These are phyloP conservation scores for Aegle marmelos DNA, from an alignment of 345 rosid genomes.

Conservation along the genomic window DNA sequence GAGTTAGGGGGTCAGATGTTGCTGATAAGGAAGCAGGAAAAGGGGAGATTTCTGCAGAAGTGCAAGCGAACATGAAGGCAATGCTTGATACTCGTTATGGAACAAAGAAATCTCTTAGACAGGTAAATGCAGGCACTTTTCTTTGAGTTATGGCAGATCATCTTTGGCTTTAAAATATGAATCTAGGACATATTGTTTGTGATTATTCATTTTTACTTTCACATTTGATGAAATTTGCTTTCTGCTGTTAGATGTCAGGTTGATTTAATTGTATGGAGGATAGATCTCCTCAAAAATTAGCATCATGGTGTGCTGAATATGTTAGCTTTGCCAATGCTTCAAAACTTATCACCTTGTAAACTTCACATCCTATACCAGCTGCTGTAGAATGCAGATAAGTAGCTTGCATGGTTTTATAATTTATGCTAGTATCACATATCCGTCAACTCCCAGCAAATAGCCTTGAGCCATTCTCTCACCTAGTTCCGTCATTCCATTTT, in stretches of 20 bases:
- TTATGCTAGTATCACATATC: background rate
- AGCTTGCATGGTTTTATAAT: background rate
- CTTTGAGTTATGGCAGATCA: background rate
- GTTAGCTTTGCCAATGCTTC: background rate
- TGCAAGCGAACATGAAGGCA: constrained; percentile 17
- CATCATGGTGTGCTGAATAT: background rate
- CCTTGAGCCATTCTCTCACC: background rate
- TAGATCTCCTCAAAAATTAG: background rate
- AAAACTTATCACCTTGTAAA: background rate
- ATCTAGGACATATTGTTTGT: background rate
- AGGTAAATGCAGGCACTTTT: constrained; percentile 38
- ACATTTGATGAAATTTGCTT: background rate
- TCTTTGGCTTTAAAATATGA: background rate
- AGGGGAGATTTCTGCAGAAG: constrained; percentile 30
- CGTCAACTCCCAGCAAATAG: background rate
- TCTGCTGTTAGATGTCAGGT: background rate
- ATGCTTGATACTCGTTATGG: constrained; percentile 32
- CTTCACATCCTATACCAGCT: background rate
- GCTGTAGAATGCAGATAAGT: background rate
- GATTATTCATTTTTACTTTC: background rate
- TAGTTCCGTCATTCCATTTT: background rate
- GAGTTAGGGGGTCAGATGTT: constrained; percentile 23
- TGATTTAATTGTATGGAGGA: background rate
- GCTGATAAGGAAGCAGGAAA: constrained; percentile 34
- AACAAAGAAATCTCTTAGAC: constrained; percentile 40